phyloP scores from a whole-genome alignment of 345 rosid species.

The Garcia nutans region DNA sequence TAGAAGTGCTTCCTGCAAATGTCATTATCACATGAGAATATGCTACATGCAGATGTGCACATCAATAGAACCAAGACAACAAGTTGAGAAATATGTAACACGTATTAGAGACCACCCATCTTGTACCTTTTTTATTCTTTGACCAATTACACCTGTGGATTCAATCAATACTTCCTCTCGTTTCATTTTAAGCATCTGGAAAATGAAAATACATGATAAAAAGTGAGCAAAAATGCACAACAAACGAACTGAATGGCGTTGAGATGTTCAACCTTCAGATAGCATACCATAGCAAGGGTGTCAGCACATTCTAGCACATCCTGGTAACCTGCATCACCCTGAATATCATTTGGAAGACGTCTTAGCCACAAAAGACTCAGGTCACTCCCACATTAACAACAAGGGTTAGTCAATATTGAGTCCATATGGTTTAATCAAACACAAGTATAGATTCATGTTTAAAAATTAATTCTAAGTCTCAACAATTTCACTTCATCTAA shows the following conservation, averaged over 20 bases:
- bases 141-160: slow-evolving; percentile 96
- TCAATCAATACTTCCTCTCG: slow-evolving; percentile 73
- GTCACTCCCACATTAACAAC: neutral
- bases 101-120: neutral
- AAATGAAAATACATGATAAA: slow-evolving; percentile 12
- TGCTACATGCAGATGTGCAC: neutral
- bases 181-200: slow-evolving; percentile 62
- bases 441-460: too few relatives aligned
- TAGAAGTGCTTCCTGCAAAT: slow-evolving; percentile 71
- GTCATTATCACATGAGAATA: slow-evolving; percentile 17
- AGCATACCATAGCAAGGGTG: slow-evolving; percentile 57
- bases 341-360: slow-evolving; percentile 26
- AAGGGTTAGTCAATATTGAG: too few relatives aligned
- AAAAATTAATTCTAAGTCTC: too few relatives aligned
- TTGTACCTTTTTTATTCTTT: slow-evolving; percentile 78
- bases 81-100: neutral
- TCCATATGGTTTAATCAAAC: too few relatives aligned
- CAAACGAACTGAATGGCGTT: slow-evolving; percentile 8
- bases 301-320: slow-evolving; percentile 77
- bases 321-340: slow-evolving; percentile 96
- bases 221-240: neutral
- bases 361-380: slow-evolving; percentile 15
- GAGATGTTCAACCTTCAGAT: neutral
- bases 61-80: slow-evolving; percentile 6
- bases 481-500: too few relatives aligned